Evolutionary conservation across 306 rosid genomes (phyloP), one percentile per base, ranked within the genome.

Genomic region (Styphnolobium japonicum): DNA sequence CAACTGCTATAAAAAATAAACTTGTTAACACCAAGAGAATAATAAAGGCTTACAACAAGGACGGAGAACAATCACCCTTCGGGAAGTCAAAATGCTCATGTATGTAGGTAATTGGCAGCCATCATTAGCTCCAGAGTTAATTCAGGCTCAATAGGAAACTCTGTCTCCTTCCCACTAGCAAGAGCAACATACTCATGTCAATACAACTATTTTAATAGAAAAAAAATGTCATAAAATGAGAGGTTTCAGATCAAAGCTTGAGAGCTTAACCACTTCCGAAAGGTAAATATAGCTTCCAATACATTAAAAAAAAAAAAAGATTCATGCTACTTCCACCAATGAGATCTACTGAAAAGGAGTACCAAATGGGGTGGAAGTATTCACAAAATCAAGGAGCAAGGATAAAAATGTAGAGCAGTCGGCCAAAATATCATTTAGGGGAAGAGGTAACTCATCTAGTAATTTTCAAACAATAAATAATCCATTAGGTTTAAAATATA

Each of bases 51-150:
- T 73, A 84, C 87, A 65, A 72, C 34, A 71, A 12, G n/a, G 61
- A 75, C 73, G 63, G n/a, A 12, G 81, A 57, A 29, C 10, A 71
- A 25, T 33, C 55, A 63, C 81, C 81, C 79, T 60, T 11, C 29
- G 40, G 76, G 78, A 66, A 71, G 74, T 58, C 71, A 34, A 73
- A 39, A 60, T 33, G 62, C 55, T 90, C 85, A 91, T 43, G 98
- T 93, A 88, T 93, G 93, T 45, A 91, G 97, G 81, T 93, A 93
- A 84, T 93, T 93, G 82, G 98, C 98, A 39, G 97, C 98, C 98
- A 93, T 93, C 97, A 93, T 88, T 87, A 93, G 69, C 91, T 93
- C 98, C 76, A 93, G 87, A 46, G 96, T 91, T 82, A 93, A 76
- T 80, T 93, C 98, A 23, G 98, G 97, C 79, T 93, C 98, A 77